Evolutionary conservation across 1,284 basidiomycete genomes (phyloP).

Genomic region (Wolfiporia cocos): DNA sequence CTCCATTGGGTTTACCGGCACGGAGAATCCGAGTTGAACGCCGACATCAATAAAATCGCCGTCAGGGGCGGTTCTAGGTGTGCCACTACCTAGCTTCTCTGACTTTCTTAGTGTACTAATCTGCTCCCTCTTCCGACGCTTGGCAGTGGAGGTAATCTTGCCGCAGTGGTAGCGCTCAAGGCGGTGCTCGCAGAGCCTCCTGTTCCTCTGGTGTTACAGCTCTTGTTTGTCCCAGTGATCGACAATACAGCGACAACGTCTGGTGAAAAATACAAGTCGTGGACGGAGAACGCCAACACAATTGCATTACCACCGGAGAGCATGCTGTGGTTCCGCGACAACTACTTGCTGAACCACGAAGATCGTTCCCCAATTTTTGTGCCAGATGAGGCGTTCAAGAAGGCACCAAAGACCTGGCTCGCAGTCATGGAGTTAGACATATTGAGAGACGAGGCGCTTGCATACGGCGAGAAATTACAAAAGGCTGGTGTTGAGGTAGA

Average conservation of each 20-base stretch:
- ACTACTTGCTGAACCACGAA: conserved; percentile 57
- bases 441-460: conserved; percentile 59
- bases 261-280: conserved; percentile 38
- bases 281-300: conserved; percentile 53
- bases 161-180: conserved; percentile 60
- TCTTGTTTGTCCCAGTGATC: conserved; percentile 66
- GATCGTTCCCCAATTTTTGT: conserved; percentile 67
- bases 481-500: conserved; percentile 49
- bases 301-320: conserved; percentile 54
- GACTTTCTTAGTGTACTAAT: neutral
- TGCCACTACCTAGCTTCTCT: neutral
- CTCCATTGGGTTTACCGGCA: conserved; percentile 55
- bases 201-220: conserved; percentile 55
- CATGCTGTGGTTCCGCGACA: conserved; percentile 69
- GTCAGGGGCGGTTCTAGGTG: conserved; percentile 69
- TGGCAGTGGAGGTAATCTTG: conserved; percentile 71
- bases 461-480: conserved; percentile 56
- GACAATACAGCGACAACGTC: conserved; percentile 55
- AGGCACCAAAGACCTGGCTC: conserved; percentile 55
- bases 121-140: no score
- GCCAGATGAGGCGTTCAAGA: conserved; percentile 44
- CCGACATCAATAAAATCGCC: conserved; percentile 39
- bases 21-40: conserved; percentile 32
- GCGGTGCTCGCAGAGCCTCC: conserved; percentile 43
- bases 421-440: conserved; percentile 64